phyloP scores from a whole-genome alignment of 2,329 filamentous ascomycete genomes.

The Elsinoe batatas region DNA sequence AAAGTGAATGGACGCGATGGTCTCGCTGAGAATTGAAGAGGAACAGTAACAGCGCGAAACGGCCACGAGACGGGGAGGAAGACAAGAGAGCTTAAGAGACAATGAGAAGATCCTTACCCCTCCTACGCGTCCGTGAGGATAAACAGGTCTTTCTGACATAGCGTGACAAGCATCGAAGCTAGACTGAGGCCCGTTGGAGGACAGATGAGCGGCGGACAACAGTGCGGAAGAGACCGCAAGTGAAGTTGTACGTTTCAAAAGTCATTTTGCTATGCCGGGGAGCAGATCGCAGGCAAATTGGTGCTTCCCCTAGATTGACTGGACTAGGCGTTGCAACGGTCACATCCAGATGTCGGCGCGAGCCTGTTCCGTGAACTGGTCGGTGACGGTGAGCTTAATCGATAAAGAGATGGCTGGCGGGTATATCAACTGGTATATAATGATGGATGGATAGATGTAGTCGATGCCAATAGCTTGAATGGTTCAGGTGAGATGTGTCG shows the following conservation, averaged over 20 bases:
- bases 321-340: slow-evolving; percentile 12
- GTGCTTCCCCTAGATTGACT: not conserved
- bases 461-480: not conserved
- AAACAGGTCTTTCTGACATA: slow-evolving; percentile 1
- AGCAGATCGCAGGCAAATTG: slow-evolving; percentile 4
- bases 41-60: slow-evolving; percentile 2
- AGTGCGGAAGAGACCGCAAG: slow-evolving; percentile 6
- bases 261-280: slow-evolving; percentile 10
- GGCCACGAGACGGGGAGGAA: slow-evolving; percentile 5
- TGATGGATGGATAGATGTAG: not conserved
- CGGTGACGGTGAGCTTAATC: slow-evolving; percentile 5
- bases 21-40: slow-evolving; percentile 13
- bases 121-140: slow-evolving; percentile 7
- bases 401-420: slow-evolving; percentile 1
- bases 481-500: not conserved
- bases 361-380: slow-evolving; percentile 10
- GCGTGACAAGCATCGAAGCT: slow-evolving; percentile 1
- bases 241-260: not conserved
- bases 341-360: slow-evolving; percentile 7
- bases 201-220: slow-evolving; percentile 5
- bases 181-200: slow-evolving; percentile 2
- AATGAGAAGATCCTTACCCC: slow-evolving; percentile 12
- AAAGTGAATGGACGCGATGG: slow-evolving; percentile 48
- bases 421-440: not conserved
- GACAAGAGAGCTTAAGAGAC: slow-evolving; percentile 10